Conservation (phyloP, 495 filamentous ascomycete genomes). For the Penicillium herquei region DNA sequence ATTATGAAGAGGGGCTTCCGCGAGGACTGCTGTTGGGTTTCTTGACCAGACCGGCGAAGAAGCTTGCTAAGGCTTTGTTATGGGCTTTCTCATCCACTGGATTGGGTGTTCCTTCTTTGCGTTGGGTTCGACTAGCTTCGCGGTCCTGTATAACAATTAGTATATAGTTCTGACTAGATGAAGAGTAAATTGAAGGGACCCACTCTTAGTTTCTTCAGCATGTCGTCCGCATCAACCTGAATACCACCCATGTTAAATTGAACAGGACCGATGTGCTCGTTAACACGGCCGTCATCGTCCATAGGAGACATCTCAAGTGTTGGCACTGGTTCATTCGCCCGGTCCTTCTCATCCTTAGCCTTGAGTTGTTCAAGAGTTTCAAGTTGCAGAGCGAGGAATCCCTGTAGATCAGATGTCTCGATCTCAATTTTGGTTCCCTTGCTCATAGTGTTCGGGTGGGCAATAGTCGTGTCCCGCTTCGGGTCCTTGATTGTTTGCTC, state of each 20-base stretch:
- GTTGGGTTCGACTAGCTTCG: conserved; percentile 53
- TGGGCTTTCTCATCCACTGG: conserved; percentile 58
- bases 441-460: conserved; percentile 46
- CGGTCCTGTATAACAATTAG: conserved; percentile 44
- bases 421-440: conserved; percentile 57
- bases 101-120: conserved; percentile 36
- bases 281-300: conserved; percentile 60
- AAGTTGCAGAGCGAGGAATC: conserved; percentile 71
- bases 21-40: conserved; percentile 48
- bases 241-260: conserved; percentile 98
- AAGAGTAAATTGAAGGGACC: conserved; percentile 9
- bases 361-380: conserved; percentile 68
- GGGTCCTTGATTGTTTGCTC: conserved; percentile 78
- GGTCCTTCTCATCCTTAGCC: conserved; percentile 60
- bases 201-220: conserved; percentile 86
- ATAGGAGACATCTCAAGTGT: conserved; percentile 47
- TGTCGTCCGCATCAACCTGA: conserved; percentile 94
- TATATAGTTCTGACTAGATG: conserved; percentile 8
- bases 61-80: conserved; percentile 65
- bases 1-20: conserved; percentile 40
- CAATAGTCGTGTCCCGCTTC: conserved; percentile 54
- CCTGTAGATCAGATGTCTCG: conserved; percentile 72
- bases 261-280: conserved; percentile 90
- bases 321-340: conserved; percentile 35
- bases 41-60: conserved; percentile 67